Conservation (phyloP, 169 alveolate genomes). For the Prorocentrum cordatum region DNA sequence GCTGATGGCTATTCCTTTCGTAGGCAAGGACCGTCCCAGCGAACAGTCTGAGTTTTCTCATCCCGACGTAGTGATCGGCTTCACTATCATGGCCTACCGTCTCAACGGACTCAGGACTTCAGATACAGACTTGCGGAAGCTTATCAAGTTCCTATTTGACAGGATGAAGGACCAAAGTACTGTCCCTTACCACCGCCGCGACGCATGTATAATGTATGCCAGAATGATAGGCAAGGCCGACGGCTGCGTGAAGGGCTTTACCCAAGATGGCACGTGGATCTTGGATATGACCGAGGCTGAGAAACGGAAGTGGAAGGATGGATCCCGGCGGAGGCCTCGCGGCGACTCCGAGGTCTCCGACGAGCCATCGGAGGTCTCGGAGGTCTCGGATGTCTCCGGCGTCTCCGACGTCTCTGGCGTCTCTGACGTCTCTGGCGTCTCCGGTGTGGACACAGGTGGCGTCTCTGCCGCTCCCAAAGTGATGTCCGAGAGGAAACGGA, state of each 20-base stretch:
- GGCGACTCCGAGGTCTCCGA: no score
- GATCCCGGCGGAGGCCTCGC: no score
- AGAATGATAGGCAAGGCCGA: constrained; percentile 73
- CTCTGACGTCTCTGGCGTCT: no score
- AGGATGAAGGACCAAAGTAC: constrained; percentile 3
- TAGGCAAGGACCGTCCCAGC: constrained; percentile 87
- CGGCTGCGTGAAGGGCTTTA: constrained; percentile 73
- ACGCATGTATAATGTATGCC: constrained; percentile 58
- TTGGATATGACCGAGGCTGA: background rate
- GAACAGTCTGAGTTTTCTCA: constrained; percentile 86
- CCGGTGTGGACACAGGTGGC: no score
- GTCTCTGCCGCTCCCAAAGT: no score
- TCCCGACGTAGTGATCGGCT: constrained; percentile 77
- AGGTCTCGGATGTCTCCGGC: no score
- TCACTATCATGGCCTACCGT: constrained; percentile 82
- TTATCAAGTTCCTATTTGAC: constrained; percentile 27
- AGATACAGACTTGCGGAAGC: constrained; percentile 78
- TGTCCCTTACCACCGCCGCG: constrained; percentile 52
- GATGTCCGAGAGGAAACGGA: constrained; percentile 26
- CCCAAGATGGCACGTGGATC: background rate
- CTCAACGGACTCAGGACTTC: constrained; percentile 83
- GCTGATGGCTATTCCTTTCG: constrained; percentile 86
- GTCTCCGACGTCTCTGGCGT: no score
- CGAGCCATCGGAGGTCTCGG: no score
- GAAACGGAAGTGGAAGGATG: background rate